Percentiles rank a stretch among this genome's conserved stretches.
phyloP scores from a whole-genome alignment of 495 filamentous ascomycete genomes.

The Paragyromitra xinjiangensis region DNA sequence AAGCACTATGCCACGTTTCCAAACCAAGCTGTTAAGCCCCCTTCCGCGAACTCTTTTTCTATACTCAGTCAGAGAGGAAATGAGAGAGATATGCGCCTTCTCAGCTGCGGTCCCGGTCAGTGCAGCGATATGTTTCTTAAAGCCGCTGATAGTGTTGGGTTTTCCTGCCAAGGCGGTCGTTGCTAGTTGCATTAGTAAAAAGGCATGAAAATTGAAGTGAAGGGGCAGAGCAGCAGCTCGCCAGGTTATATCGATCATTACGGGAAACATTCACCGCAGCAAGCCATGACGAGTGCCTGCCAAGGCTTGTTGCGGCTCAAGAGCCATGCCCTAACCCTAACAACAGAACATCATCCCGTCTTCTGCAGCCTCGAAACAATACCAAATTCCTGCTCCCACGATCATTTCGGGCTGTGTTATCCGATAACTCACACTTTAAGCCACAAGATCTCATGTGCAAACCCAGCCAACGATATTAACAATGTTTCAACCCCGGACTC shows the following conservation, averaged over 20 bases:
- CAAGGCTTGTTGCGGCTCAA: constrained; percentile 8
- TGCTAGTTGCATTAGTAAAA: constrained; percentile 24
- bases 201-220: not conserved
- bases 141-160: constrained; percentile 51
- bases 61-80: not conserved
- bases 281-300: not conserved
- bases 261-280: not conserved
- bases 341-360: not conserved
- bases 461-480: constrained; percentile 6
- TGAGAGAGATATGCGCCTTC: constrained; percentile 24
- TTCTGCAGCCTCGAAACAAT: not conserved
- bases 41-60: not conserved
- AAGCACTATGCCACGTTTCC: constrained; percentile 53
- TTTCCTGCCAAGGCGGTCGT: constrained; percentile 53
- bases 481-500: not conserved
- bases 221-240: not conserved
- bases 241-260: constrained; percentile 54
- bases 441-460: too few species aligned
- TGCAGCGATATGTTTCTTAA: constrained; percentile 53
- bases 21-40: constrained; percentile 40
- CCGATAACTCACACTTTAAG: not conserved
- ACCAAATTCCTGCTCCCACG: not conserved
- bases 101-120: constrained; percentile 46
- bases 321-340: constrained; percentile 17
- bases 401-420: constrained; percentile 4